Evolutionary conservation across 371 early-diverging fungal genomes (phyloP), one percentile per base, ranked within the genome.

Genomic region (Zopfochytrium polystomum): DNA sequence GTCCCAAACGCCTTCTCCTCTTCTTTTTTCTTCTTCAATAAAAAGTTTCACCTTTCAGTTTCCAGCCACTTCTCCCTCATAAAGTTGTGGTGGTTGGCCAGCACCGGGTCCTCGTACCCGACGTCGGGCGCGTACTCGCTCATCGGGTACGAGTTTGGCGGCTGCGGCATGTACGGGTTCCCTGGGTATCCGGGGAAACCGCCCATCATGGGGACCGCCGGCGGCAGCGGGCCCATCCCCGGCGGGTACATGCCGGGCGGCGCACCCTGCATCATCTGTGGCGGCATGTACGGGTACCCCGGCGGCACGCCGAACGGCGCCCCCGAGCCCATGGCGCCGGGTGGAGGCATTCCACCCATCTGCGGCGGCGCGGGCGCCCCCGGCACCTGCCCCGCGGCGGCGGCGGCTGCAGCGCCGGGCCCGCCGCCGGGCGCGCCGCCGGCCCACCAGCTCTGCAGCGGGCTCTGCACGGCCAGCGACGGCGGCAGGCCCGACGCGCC

Each of bases 1-100:
- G n/a, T n/a, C n/a, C n/a, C n/a, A n/a, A n/a, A n/a, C n/a, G n/a
- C n/a, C 74, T 49, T 34, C 70, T 70, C 7, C 67, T 56, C 43
- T 74, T 71, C 31, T 74, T 74, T 6, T 49, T 44, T 33, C 73
- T 67, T 35, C 1, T 55, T 20, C 35, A 23, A 50, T 5, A 32
- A 60, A 25, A 54, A 23, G 34, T 27, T 38, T 15, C 22, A 71
- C 72, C 72, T 25, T 52, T 74, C 74, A 11, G 50, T 54, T 53
- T 74, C 74, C 2, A 74, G 56, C 66, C 65, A 74, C 46, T 68
- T 68, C 44, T 66, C 47, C 18, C 69, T 48, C 27, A 74, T 23
- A 30, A 59, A 43, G 43, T 68, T 54, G 25, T 61, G 46, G 42
- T 68, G 65, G 23, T 55, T 31, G n/a, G 68, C 69, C 22, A 60